Evolutionary conservation across 2,329 filamentous ascomycete species (phyloP).

Genomic region (Fusarium palustre): DNA sequence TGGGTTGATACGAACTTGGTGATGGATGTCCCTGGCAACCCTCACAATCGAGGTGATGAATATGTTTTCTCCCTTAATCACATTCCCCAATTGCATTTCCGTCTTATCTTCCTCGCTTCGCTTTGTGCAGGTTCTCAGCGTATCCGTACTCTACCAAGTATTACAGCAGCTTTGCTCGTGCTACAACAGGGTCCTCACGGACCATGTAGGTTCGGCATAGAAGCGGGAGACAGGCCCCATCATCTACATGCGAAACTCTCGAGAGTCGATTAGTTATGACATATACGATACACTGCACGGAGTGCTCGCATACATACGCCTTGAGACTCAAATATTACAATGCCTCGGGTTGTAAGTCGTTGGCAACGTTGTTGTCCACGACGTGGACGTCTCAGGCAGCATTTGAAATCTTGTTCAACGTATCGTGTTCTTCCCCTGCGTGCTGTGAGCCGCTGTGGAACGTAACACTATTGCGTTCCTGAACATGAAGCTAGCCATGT

Average conservation of each 20-base stretch:
- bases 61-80: conserved; percentile 24
- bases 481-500: conserved; percentile 32
- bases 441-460: conserved; percentile 31
- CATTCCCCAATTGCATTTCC: conserved; percentile 16
- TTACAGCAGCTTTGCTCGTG: conserved; percentile 13
- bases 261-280: conserved; percentile 1
- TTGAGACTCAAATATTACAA: conserved; percentile 17
- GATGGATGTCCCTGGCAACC: conserved; percentile 35
- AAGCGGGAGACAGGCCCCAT: conserved; percentile 31
- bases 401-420: conserved; percentile 27
- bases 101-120: conserved; percentile 3
- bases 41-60: conserved; percentile 16
- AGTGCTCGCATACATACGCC: conserved; percentile 14
- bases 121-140: conserved; percentile 4
- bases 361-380: conserved; percentile 27
- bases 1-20: conserved; percentile 22
- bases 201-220: conserved; percentile 34
- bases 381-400: conserved; percentile 29
- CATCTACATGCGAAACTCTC: conserved; percentile 31
- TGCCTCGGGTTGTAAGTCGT: conserved; percentile 25
- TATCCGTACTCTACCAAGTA: conserved; percentile 21
- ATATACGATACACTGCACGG: conserved; percentile 26
- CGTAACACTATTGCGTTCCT: conserved; percentile 29
- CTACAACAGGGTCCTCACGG: conserved; percentile 36
- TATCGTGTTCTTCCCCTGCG: conserved; percentile 31